Evolutionary conservation across 2,329 filamentous ascomycete species (phyloP), one percentile per base, ranked within the genome.

Genomic region (Ophiocordyceps camponoti-saundersi): DNA sequence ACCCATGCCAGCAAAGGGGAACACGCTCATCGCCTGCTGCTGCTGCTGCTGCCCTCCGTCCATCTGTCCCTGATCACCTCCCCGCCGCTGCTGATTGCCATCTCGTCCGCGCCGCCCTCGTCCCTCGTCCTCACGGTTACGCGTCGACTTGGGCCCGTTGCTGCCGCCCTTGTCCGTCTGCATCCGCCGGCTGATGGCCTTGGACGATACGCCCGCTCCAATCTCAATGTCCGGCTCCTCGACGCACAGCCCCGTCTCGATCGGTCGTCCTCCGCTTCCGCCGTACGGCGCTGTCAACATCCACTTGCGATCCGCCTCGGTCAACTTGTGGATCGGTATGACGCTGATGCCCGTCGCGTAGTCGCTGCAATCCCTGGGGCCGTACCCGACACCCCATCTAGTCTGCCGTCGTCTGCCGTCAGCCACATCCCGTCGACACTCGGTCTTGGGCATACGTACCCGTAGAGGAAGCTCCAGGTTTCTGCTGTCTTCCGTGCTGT

Each of bases 191-290:
- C 76, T 80, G 50, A 82, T 82, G 39, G 79, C 87, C 70, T 98
- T 98, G 42, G 88, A 95, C 18, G 89, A 95, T 15, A 98, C 93
- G 48, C 92, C 92, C 18, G 90, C 89, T 46, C 92, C 92, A 48
- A 98, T 98, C 65, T 98, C 92, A 56, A 98, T 98, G 59, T 98
- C 92, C 3, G 92, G 92, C 65, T 98, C 92, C 61, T 98, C 92
- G 23, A 98, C 84, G 7, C 89, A 83, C 66, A 98, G 78, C 41
- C 89, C 88, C 15, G 77, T 71, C 58, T 88, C 82, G 50, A 98
- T 86, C 2, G 79, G 68, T 48, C 77, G 75, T 47, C 90, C 92
- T 48, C 90, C 92, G 51, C 86, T 95, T 47, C 92, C 92, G 53
- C 92, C 92, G 59, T 82, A 95, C 53, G 94, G 86, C 13, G 92